Percentiles rank a stretch among this genome's conserved stretches.
Evolutionary conservation across 257 asterid species (phyloP).

Genomic region (Nicotiana paniculata): DNA sequence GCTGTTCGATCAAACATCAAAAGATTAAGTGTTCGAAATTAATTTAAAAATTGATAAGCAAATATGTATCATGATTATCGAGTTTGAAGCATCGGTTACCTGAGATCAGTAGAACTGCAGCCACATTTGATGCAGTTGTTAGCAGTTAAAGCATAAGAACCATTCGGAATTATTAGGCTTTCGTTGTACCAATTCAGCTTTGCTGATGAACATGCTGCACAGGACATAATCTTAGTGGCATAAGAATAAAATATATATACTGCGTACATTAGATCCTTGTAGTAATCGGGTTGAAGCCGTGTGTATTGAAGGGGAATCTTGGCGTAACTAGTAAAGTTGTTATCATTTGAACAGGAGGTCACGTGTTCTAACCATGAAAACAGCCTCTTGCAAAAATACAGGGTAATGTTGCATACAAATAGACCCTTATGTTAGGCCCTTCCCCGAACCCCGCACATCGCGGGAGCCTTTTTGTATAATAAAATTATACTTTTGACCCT

Average conservation of each 20-base stretch:
- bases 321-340: too few relatives aligned
- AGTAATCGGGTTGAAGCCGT: too few relatives aligned
- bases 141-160: conserved; percentile 16
- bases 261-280: too few relatives aligned
- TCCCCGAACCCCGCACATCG: too few relatives aligned
- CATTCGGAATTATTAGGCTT: conserved; percentile 17
- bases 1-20: neutral
- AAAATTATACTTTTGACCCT: neutral
- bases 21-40: neutral
- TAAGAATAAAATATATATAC: neutral
- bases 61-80: neutral
- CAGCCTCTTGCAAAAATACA: too few relatives aligned
- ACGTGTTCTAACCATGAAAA: too few relatives aligned
- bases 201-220: conserved; percentile 20
- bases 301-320: too few relatives aligned
- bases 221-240: neutral
- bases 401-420: too few relatives aligned
- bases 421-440: too few relatives aligned
- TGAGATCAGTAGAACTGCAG: conserved; percentile 6
- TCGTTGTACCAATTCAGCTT: conserved; percentile 19
- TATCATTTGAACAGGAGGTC: too few relatives aligned
- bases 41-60: neutral
- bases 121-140: conserved; percentile 16
- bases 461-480: neutral
- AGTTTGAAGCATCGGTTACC: neutral